These are phyloP conservation scores for Fraxinus sp. DNA, from an alignment of 305 asterid genomes.

Conservation along the genomic window DNA sequence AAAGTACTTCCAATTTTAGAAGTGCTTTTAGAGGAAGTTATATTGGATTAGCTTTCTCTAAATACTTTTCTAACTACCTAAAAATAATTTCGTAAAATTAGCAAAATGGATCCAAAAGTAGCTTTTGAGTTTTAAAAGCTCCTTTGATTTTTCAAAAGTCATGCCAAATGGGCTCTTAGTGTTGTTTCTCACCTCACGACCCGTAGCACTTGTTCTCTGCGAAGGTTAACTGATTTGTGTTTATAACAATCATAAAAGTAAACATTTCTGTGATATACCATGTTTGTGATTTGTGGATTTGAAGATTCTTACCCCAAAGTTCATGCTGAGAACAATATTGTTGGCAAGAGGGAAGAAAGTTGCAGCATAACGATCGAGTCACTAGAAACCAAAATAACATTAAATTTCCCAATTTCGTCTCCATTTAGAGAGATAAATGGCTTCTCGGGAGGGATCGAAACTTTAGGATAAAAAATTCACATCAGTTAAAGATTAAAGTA, in stretches of 20 bases:
- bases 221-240: slow-evolving; percentile 33
- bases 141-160: too few relatives aligned
- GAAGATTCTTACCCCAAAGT: slow-evolving; percentile 37
- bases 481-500: neutral
- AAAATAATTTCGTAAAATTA: too few relatives aligned
- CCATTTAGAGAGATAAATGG: slow-evolving; percentile 50
- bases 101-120: too few relatives aligned
- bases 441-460: slow-evolving; percentile 40
- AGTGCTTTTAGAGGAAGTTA: too few relatives aligned
- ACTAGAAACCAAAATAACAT: slow-evolving; percentile 35
- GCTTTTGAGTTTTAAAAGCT: too few relatives aligned
- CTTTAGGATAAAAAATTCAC: neutral
- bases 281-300: too few relatives aligned
- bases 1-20: too few relatives aligned
- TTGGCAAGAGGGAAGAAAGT: slow-evolving; percentile 41
- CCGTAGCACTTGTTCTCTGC: slow-evolving; percentile 39
- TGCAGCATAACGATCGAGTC: slow-evolving; percentile 29
- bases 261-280: too few relatives aligned
- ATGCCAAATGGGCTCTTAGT: neutral
- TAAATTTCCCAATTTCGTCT: slow-evolving; percentile 33
- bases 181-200: slow-evolving; percentile 37
- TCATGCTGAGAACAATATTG: slow-evolving; percentile 39
- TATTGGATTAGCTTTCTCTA: too few relatives aligned
- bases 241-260: neutral
- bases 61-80: too few relatives aligned